phyloP scores from a whole-genome alignment of 169 alveolate species.

The Toxoplasma gondii region DNA sequence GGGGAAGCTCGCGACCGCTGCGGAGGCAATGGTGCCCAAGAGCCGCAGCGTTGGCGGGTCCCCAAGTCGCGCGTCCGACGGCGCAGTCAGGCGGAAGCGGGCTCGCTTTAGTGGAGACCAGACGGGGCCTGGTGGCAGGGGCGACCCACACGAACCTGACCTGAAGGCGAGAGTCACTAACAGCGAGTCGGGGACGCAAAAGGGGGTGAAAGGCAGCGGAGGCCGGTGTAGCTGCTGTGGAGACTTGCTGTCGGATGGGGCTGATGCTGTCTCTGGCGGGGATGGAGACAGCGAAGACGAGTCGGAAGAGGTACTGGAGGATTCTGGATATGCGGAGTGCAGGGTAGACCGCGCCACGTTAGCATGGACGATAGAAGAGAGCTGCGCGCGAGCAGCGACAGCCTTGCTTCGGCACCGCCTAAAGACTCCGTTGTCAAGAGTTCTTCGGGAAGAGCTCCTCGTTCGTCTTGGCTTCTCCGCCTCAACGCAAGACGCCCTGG shows the following conservation, averaged over 20 bases:
- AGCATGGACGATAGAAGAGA: constrained; percentile 7
- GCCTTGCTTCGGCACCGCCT: not conserved
- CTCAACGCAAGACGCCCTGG: not conserved
- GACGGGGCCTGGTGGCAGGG: not conserved
- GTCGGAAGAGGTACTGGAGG: not conserved
- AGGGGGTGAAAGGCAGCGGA: not conserved
- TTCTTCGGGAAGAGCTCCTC: constrained; percentile 30
- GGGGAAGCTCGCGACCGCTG: not conserved
- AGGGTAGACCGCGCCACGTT: not conserved
- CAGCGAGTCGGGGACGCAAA: not conserved
- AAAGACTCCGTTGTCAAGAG: not conserved
- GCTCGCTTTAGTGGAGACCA: not conserved
- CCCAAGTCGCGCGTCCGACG: not conserved
- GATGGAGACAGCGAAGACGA: not conserved
- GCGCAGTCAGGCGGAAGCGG: not conserved
- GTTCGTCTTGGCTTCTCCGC: not conserved
- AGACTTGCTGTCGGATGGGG: not conserved
- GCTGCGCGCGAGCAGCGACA: constrained; percentile 14
- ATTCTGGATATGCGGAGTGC: not conserved
- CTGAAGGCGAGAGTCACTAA: not conserved
- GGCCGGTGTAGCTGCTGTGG: not conserved
- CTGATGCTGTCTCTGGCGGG: not conserved
- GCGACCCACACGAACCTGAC: not conserved
- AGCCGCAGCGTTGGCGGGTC: not conserved
- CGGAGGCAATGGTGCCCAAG: not conserved